These are phyloP conservation scores for Ophiostoma populinum DNA, from an alignment of 2,329 filamentous ascomycete genomes.

Conservation along the genomic window DNA sequence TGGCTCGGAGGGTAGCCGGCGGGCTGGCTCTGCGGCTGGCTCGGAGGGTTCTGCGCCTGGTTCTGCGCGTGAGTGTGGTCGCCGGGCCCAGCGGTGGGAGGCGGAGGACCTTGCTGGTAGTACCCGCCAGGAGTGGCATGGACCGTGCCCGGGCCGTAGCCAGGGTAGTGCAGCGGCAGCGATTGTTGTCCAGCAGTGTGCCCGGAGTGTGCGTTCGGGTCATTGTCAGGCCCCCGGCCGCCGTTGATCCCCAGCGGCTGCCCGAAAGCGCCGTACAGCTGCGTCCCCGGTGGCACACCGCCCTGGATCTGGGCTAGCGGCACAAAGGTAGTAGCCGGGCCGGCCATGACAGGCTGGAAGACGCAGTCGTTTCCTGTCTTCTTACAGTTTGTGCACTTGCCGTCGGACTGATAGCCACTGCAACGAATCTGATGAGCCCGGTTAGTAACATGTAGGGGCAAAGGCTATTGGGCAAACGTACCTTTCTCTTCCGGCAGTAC, in stretches of 20 bases:
- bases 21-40: conserved; percentile 5
- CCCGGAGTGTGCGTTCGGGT: too few relatives aligned
- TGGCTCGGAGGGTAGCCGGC: conserved; percentile 1
- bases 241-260: conserved; percentile 25
- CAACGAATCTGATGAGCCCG: conserved; percentile 32
- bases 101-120: too few relatives aligned
- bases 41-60: too few relatives aligned
- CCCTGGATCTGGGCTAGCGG: conserved; percentile 40
- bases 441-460: conserved; percentile 13
- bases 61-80: too few relatives aligned
- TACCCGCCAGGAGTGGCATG: conserved; percentile 10
- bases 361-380: conserved; percentile 45
- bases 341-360: conserved; percentile 39
- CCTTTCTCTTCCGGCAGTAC: conserved; percentile 45
- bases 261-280: conserved; percentile 39
- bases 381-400: conserved; percentile 43
- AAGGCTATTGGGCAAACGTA: too few relatives aligned
- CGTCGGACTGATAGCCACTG: conserved; percentile 40
- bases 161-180: conserved; percentile 3
- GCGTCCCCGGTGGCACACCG: conserved; percentile 38
- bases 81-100: too few relatives aligned
- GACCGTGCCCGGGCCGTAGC: conserved; percentile 13
- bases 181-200: conserved; percentile 7
- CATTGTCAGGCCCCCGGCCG: too few relatives aligned
- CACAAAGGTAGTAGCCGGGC: conserved; percentile 37